Conservation (phyloP, 2,329 filamentous ascomycete genomes). For the Aspergillus pseudonomiae region DNA sequence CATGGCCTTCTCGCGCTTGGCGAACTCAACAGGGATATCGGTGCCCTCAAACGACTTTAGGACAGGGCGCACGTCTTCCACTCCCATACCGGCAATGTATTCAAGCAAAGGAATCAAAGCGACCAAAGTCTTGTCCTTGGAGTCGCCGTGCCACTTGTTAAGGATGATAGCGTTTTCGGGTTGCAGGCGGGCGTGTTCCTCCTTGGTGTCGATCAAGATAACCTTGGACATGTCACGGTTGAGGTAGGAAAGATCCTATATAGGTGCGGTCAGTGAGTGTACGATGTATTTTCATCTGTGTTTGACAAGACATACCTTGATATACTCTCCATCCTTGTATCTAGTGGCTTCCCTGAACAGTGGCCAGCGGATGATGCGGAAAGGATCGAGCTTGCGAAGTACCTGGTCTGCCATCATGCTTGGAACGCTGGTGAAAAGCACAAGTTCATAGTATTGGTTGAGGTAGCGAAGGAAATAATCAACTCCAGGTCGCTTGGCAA, state of each 20-base stretch:
- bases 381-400: conserved; percentile 91
- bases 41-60: conserved; percentile 87
- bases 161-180: conserved; percentile 96
- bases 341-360: conserved; percentile 95
- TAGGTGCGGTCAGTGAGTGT: background rate
- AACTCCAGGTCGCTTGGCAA: conserved; percentile 90
- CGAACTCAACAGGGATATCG: conserved; percentile 87
- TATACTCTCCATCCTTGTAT: conserved; percentile 92
- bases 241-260: conserved; percentile 90
- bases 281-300: background rate
- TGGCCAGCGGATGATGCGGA: conserved; percentile 92
- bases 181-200: conserved; percentile 79
- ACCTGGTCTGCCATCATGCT: conserved; percentile 83
- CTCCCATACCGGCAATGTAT: conserved; percentile 93
- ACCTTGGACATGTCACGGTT: conserved; percentile 96
- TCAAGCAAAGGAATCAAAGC: conserved; percentile 94
- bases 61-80: conserved; percentile 81
- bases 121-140: conserved; percentile 83
- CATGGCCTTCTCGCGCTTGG: conserved; percentile 80
- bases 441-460: conserved; percentile 96
- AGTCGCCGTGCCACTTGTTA: conserved; percentile 84
- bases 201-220: conserved; percentile 87
- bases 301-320: conserved; percentile 72
- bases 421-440: conserved; percentile 90
- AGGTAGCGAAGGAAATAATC: conserved; percentile 98